Base-by-base conservation (phyloP, 176 grass and related monocot genomes). In the Rhynchospora tenuis region DNA sequence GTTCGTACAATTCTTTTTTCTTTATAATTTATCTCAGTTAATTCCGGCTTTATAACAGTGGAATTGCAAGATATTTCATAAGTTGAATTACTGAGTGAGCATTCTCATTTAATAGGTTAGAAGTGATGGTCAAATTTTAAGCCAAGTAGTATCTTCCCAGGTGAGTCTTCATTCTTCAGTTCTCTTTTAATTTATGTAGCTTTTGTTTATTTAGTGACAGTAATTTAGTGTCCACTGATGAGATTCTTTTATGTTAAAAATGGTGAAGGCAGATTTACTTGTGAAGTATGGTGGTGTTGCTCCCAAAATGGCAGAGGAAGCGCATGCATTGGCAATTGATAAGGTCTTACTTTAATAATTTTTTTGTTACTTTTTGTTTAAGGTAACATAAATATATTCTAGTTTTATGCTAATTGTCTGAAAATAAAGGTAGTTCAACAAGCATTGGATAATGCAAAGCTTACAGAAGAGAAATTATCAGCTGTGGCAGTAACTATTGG, bases 291-390 rank as follows among this genome's bases (percentile, higher is more conserved):
- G 95, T 1, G 95, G 95, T 67, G 92, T 98, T 50, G 76, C 95
- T 63, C 95, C 95, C 42, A 98, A 94, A 87, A 94, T 94, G 95
- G 95, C 95, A 0, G 92, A 94, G 81, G 95, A 98, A 94, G 95
- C 92, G 60, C 95, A 94, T 61, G 67, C 87, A 47, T 84, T 94
- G 85, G 95, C 85, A 44, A 98, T 98, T 69, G 92, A 94, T 83
- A 60, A 91, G 92, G 95, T 98, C 60, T 64, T 15, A 12, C 60
- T 84, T 61, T 81, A 38, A 74, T n/a, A n/a, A n/a, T n/a, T n/a
- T n/a, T 43, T 84, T 42, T 31, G 31, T 78, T 63, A 22, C 45
- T 43, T 83, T 2, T 58, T 74, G 20, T 71, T 67, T 62, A n/a
- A 22, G 50, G 50, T 7, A 43, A 88, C 38, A 79, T 1, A 38